Percentiles rank a stretch among this genome's conserved stretches.
Conservation (phyloP, 805 yeast species). For the Wickerhamiella kurtzmanii region DNA sequence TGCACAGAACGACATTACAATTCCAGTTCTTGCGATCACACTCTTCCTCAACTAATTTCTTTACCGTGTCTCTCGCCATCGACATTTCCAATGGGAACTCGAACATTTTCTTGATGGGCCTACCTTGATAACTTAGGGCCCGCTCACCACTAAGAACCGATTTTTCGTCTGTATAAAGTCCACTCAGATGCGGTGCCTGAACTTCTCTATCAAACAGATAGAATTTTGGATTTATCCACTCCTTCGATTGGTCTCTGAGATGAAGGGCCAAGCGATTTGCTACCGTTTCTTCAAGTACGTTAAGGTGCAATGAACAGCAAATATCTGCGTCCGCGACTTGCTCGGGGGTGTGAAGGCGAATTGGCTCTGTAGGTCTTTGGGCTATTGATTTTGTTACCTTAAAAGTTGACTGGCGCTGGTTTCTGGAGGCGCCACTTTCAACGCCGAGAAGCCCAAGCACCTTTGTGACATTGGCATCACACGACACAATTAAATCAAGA, state of each 20-base stretch:
- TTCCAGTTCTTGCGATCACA: constrained; percentile 33
- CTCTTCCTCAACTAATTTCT: constrained; percentile 31
- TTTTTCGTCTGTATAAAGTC: constrained; percentile 26
- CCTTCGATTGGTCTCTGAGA: constrained; percentile 30
- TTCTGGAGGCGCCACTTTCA: constrained; percentile 12
- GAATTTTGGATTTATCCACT: constrained; percentile 36
- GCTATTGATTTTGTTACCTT: not conserved
- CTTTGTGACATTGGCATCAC: constrained; percentile 38
- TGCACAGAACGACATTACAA: constrained; percentile 42
- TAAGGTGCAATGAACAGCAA: constrained; percentile 38
- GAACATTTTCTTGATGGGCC: constrained; percentile 20
- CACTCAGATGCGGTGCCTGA: constrained; percentile 41
- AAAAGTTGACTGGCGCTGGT: constrained; percentile 9
- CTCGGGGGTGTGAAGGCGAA: constrained; percentile 36
- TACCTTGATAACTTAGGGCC: constrained; percentile 30
- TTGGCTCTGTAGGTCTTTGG: not conserved
- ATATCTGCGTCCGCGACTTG: constrained; percentile 32
- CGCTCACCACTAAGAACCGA: constrained; percentile 8
- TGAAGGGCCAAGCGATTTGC: constrained; percentile 35
- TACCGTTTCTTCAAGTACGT: constrained; percentile 39
- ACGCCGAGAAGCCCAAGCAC: constrained; percentile 32
- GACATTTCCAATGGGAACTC: constrained; percentile 32
- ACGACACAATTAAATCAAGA: constrained; percentile 39
- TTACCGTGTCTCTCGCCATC: constrained; percentile 29
- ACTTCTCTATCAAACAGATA: constrained; percentile 52